Conservation (phyloP, 345 rosid species). For the Combretum micranthum region DNA sequence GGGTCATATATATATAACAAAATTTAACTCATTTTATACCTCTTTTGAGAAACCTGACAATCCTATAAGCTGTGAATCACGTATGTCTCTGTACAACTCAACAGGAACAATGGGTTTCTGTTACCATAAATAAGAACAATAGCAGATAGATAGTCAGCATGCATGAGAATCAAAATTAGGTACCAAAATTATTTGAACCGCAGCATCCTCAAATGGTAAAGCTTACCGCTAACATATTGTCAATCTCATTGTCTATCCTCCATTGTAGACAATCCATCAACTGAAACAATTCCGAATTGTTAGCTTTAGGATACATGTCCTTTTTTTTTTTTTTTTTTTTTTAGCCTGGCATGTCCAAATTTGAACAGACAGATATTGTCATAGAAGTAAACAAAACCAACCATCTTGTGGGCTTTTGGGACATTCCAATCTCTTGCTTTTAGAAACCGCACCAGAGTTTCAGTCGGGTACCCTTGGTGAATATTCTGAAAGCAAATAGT, state of each 20-base stretch:
- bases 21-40: constrained; percentile 41
- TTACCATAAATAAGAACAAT: constrained; percentile 4
- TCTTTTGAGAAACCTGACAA: constrained; percentile 85
- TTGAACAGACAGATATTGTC: not conserved
- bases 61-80: constrained; percentile 91
- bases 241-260: constrained; percentile 83
- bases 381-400: constrained; percentile 16
- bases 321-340: no score
- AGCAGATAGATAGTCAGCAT: constrained; percentile 5
- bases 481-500: constrained; percentile 49
- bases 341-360: no score
- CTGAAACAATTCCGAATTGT: constrained; percentile 38
- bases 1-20: not conserved
- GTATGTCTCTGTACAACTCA: constrained; percentile 72
- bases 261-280: constrained; percentile 70
- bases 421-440: constrained; percentile 95
- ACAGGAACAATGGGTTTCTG: constrained; percentile 86
- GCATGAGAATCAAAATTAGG: not conserved
- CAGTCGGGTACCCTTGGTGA: constrained; percentile 78
- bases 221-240: constrained; percentile 64
- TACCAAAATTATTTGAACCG: not conserved
- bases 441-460: constrained; percentile 69
- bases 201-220: not conserved
- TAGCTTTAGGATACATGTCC: constrained; percentile 4
- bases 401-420: constrained; percentile 84